Base-by-base conservation (phyloP, 73 alveolate genomes). In the Tetrahymena elliotti region DNA sequence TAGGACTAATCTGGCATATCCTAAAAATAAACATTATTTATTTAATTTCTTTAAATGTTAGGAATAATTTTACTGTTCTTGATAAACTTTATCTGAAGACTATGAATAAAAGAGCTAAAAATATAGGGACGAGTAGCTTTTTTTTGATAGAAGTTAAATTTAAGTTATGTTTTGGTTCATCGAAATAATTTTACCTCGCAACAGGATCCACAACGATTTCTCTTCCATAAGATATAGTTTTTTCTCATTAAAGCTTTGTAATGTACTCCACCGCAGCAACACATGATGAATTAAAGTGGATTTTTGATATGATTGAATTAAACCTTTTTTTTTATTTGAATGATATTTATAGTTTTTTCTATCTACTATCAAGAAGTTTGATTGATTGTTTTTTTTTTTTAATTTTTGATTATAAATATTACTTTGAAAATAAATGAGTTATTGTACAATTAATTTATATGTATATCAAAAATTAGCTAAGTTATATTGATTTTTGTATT, bases 221-320 rank as follows among this genome's bases (percentile, higher is more conserved):
- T 96, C 96, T 97, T 98, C 98, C 99, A 97, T 84, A 98, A 94
- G 93, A 98, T 97, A 96, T 98, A 97, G 93, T 98, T 98, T 84
- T 98, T 98, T 94, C 96, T 93, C 94, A 98, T 95, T 93, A 98
- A 95, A 24, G 99, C 99, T 68, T 68, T 68, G 88, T 68, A 68
- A 68, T 68, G 88, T 8, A 68, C 88, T 24, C 88, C 88, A 68
- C 88, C 34, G 11, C 34, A 68, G 88, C 88, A n/a, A 68, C 88
- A 68, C 36, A 27, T 68, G 36, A 18, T 24, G 10, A 68, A 2
- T 27, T n/a, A 68, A 10, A 68, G 88, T 68, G 88, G 36, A 68
- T 31, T 68, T 68, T 12, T 68, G 54, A 68, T 68, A 31, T 22
- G 11, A 4, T 68, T 22, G 36, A 68, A 68, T n/a, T 31, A 68